phyloP scores from a whole-genome alignment of 73 alveolate genomes.

The Stentor roeselii region DNA sequence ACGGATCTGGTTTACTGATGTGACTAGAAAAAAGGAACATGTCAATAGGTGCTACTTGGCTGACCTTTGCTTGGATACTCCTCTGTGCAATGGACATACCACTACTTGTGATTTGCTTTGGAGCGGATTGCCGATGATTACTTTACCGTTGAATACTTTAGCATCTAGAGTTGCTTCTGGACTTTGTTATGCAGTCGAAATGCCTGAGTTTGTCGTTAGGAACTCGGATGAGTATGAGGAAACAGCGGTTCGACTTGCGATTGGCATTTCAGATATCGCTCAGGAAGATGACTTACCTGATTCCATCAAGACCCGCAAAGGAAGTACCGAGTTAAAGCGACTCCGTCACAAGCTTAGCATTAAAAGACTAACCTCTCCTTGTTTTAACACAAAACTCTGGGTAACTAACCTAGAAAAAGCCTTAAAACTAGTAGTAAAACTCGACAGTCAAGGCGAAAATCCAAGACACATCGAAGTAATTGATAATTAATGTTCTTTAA shows the following conservation, averaged over 20 bases:
- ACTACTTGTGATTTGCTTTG: constrained; percentile 49
- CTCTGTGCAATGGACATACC: constrained; percentile 57
- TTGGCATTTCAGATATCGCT: neutral
- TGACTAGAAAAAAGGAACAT: constrained; percentile 40
- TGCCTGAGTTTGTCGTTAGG: constrained; percentile 36
- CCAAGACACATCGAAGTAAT: neutral
- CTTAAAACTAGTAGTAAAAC: neutral
- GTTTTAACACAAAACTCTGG: constrained; percentile 40
- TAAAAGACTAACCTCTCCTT: constrained; percentile 40
- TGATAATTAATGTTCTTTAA: no score
- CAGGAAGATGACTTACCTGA: neutral
- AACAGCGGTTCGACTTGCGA: constrained; percentile 42
- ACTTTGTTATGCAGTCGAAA: constrained; percentile 41
- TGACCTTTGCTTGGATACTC: constrained; percentile 53
- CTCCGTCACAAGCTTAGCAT: constrained; percentile 34
- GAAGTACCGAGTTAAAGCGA: constrained; percentile 35
- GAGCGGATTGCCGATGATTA: constrained; percentile 53
- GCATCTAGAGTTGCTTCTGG: constrained; percentile 53
- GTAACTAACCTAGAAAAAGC: constrained; percentile 45
- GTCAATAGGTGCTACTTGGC: constrained; percentile 51
- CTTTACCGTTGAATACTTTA: constrained; percentile 37
- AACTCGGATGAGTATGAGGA: constrained; percentile 41
- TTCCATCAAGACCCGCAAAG: constrained; percentile 11
- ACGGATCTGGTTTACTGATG: constrained; percentile 39
- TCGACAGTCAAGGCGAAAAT: neutral